Conservation (phyloP, 306 rosid species). For the Argentina anserina region DNA sequence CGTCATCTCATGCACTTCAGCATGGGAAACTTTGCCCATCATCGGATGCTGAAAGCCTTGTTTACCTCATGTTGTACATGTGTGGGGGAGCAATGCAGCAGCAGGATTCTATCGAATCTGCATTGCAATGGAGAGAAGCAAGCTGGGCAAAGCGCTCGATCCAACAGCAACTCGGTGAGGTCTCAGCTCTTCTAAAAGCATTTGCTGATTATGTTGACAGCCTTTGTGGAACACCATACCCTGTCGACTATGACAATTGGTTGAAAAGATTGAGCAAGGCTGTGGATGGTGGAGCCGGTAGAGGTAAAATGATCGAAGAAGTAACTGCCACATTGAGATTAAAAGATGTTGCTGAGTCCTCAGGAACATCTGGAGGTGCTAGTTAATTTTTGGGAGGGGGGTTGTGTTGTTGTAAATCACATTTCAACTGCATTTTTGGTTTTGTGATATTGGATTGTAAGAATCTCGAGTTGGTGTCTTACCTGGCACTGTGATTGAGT, state of each 20-base stretch:
- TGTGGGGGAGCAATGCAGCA: constrained; percentile 62
- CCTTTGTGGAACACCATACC: constrained; percentile 88
- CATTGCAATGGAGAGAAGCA: constrained; percentile 87
- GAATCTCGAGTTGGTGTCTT: not conserved
- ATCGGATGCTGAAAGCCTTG: constrained; percentile 91
- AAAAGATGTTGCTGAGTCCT: constrained; percentile 76
- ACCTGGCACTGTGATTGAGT: constrained; percentile 6
- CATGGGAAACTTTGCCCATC: constrained; percentile 92
- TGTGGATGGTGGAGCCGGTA: constrained; percentile 54
- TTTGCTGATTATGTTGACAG: constrained; percentile 96
- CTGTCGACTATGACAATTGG: constrained; percentile 82
- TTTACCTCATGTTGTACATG: constrained; percentile 60
- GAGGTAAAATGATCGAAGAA: constrained; percentile 80
- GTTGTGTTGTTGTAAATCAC: constrained; percentile 15
- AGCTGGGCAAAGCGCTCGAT: constrained; percentile 70
- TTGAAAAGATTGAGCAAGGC: constrained; percentile 69
- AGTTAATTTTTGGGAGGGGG: constrained; percentile 22
- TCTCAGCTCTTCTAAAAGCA: constrained; percentile 77
- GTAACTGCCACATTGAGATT: constrained; percentile 48
- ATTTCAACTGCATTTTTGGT: constrained; percentile 10
- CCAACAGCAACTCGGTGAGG: constrained; percentile 78
- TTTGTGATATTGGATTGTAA: not conserved
- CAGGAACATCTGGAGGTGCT: constrained; percentile 64
- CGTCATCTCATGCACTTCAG: constrained; percentile 88
- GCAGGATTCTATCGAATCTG: constrained; percentile 90